These are phyloP conservation scores for Ascochyta clinopodiicola DNA, from an alignment of 2,329 filamentous ascomycete species.

Conservation along the genomic window DNA sequence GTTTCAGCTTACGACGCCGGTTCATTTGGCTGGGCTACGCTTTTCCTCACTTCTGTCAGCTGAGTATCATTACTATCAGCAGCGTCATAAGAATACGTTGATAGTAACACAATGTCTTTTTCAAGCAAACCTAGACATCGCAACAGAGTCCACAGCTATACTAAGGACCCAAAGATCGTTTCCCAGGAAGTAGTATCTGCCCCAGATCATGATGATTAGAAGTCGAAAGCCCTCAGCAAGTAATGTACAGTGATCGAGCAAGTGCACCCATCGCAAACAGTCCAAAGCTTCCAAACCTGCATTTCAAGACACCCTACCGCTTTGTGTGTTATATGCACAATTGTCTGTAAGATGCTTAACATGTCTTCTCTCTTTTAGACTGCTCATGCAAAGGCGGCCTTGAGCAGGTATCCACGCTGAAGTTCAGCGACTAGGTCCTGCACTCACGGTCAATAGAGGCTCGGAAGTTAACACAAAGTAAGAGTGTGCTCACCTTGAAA, in stretches of 20 bases:
- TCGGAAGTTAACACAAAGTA: too few relatives aligned
- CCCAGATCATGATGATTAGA: not conserved
- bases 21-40: not conserved
- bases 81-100: not conserved
- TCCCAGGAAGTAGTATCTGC: not conserved
- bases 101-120: not conserved
- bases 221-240: not conserved
- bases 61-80: not conserved
- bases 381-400: constrained; percentile 11
- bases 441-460: not conserved
- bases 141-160: not conserved
- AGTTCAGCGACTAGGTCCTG: constrained; percentile 17
- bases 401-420: constrained; percentile 11
- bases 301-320: not conserved
- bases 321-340: too few relatives aligned
- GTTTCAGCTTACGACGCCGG: constrained; percentile 5
- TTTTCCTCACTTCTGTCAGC: not conserved
- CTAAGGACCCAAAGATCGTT: not conserved
- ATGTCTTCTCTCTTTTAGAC: not conserved
- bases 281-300: not conserved
- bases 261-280: not conserved
- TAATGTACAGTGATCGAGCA: not conserved
- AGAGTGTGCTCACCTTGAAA: constrained; percentile 12
- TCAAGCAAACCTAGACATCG: not conserved
- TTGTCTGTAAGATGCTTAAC: not conserved